Evolutionary conservation across 1,284 basidiomycete species (phyloP).

Genomic region (Sphaerobolus stellatus): DNA sequence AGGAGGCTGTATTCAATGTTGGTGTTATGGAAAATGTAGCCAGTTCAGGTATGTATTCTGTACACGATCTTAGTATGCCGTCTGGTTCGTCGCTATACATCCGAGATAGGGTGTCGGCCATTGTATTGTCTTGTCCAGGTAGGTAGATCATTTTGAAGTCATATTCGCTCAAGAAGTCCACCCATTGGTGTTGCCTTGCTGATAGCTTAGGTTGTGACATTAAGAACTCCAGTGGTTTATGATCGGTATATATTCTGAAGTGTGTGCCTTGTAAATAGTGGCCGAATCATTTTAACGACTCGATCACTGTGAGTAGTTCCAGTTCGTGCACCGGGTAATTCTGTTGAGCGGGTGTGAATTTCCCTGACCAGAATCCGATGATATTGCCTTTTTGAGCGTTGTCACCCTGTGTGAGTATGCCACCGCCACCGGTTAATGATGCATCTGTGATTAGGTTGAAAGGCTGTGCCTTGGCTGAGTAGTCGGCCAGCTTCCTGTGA

Average conservation of each 20-base stretch:
- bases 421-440: constrained; percentile 20
- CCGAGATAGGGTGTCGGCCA: constrained; percentile 13
- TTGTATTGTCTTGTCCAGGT: constrained; percentile 21
- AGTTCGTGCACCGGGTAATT: constrained; percentile 32
- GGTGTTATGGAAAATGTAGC: too few species aligned
- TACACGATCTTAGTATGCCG: constrained; percentile 4
- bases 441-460: too few species aligned
- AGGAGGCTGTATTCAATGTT: too few species aligned
- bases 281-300: constrained; percentile 21
- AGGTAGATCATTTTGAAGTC: constrained; percentile 34
- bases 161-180: constrained; percentile 32
- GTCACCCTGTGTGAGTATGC: constrained; percentile 24
- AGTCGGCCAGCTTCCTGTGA: constrained; percentile 22
- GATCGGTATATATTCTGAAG: constrained; percentile 36
- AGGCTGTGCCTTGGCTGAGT: too few species aligned
- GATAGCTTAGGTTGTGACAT: constrained; percentile 33
- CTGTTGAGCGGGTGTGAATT: constrained; percentile 30
- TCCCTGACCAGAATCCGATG: constrained; percentile 28
- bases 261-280: constrained; percentile 27
- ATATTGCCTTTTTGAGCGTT: constrained; percentile 18
- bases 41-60: constrained; percentile 19
- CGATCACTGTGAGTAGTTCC: too few species aligned
- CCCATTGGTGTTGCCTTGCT: constrained; percentile 30
- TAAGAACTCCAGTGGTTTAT: constrained; percentile 32
- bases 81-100: constrained; percentile 17